Evolutionary conservation across 2,329 filamentous ascomycete species (phyloP).

Genomic region (Alternaria rosae): DNA sequence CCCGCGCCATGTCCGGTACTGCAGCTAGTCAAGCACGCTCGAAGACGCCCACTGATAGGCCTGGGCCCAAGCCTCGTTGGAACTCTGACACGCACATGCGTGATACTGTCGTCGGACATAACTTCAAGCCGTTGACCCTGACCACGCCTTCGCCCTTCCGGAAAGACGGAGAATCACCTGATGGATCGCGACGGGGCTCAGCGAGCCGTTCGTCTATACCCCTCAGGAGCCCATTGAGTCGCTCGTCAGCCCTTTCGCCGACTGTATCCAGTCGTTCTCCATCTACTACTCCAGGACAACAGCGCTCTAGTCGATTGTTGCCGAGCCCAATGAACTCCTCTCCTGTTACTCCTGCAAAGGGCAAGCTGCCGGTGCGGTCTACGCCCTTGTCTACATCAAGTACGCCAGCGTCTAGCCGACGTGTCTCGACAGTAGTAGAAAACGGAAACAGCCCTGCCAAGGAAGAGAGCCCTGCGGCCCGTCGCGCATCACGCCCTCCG

Average conservation of each 20-base stretch:
- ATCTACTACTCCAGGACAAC: conserved; percentile 43
- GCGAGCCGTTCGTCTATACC: conserved; percentile 44
- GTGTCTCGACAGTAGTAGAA: conserved; percentile 28
- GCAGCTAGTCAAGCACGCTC: conserved; percentile 34
- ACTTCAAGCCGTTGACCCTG: conserved; percentile 46
- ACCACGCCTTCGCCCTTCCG: conserved; percentile 47
- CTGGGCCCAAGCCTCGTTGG: conserved; percentile 48
- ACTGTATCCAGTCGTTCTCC: conserved; percentile 28
- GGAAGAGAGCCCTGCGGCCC: conserved; percentile 42
- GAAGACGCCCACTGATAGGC: conserved; percentile 38
- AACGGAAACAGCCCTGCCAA: conserved; percentile 26
- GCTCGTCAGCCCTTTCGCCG: conserved; percentile 35
- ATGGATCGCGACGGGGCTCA: conserved; percentile 31
- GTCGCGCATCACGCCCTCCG: conserved; percentile 35
- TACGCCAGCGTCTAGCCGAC: conserved; percentile 37
- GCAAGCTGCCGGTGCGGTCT: conserved; percentile 26
- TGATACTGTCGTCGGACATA: conserved; percentile 49
- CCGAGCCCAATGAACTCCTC: conserved; percentile 42
- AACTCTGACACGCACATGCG: conserved; percentile 49
- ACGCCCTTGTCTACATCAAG: conserved; percentile 29
- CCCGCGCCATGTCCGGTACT: conserved; percentile 37
- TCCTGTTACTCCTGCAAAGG: conserved; percentile 41
- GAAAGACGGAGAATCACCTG: conserved; percentile 25
- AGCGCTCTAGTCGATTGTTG: conserved; percentile 33
- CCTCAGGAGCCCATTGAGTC: conserved; percentile 45